Base-by-base conservation (phyloP, 176 grass and related monocot species). In the Oropetium thomaeum region DNA sequence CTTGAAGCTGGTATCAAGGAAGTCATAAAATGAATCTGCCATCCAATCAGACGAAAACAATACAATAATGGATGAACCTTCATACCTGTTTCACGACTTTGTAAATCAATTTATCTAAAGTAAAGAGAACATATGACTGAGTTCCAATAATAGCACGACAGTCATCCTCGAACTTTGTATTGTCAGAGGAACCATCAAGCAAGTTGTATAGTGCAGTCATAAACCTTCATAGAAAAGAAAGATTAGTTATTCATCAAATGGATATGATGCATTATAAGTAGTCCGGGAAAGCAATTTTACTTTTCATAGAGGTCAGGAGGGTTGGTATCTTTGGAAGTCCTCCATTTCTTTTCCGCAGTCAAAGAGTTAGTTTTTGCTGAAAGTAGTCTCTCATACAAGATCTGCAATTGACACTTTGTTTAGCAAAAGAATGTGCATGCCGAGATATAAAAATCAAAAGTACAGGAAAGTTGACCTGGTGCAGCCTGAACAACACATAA, bases 151-250 rank as follows among this genome's bases (percentile, higher is more conserved):
- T 95, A 57, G 89, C 82, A 75, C 96, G 92, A 34, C 96, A 99
- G 25, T 99, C 96, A 80, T 99, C 96, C 83, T 99, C 96, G 88
- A 99, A 99, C 70, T 95, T 99, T 9, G 96, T 89, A 82, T 99
- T 95, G 79, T 99, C 96, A 47, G 96, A 81, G 77, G 96, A 92
- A 51, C 96, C 96, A 86, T 99, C 96, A 53, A 99, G 89, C 62
- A 99, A 87, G 85, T 89, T 92, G 59, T 89, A 99, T 13, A 99
- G 69, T 8, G 85, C 96, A 76, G 54, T 92, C 73, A 92, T 82
- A 84, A 99, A 99, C 77, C 96, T 99, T 78, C 79, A 90, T 70
- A 14, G 25, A 68, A 77, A 74, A 38, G 23, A 51, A 10, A 73
- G 12, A 82, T 42, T 25, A 30, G 48, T 70, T 65, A 70, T 33